These are phyloP conservation scores for Phytophthora fragariaefolia DNA, from an alignment of 352 stramenopile genomes.

Conservation along the genomic window DNA sequence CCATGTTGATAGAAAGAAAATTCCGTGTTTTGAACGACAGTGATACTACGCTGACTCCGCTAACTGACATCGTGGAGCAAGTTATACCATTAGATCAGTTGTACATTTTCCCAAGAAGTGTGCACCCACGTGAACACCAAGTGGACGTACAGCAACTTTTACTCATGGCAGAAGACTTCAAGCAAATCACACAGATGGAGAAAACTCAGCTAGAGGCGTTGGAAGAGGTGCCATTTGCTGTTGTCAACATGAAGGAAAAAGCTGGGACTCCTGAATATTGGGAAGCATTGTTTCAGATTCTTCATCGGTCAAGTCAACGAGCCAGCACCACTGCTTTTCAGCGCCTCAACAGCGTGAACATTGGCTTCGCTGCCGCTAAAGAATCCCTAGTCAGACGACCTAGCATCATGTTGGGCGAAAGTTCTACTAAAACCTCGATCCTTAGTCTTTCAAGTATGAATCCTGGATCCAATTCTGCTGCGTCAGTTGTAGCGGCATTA, in stretches of 20 bases:
- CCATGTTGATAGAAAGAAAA: constrained; percentile 14
- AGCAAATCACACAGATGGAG: constrained; percentile 44
- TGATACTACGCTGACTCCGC: neutral
- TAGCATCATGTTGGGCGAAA: constrained; percentile 1
- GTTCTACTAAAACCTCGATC: neutral
- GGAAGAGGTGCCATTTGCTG: constrained; percentile 44
- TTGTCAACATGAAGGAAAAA: constrained; percentile 49
- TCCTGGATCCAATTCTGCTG: neutral
- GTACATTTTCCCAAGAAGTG: constrained; percentile 21
- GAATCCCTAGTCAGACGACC: neutral
- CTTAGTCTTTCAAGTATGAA: neutral
- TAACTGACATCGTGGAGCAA: neutral
- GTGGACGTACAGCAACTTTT: constrained; percentile 23
- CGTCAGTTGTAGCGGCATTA: neutral
- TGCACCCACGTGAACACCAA: constrained; percentile 12
- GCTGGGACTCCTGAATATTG: constrained; percentile 26
- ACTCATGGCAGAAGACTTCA: constrained; percentile 38
- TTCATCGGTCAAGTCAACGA: constrained; percentile 38
- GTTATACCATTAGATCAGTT: constrained; percentile 12
- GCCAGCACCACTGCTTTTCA: constrained; percentile 35
- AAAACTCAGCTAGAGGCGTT: constrained; percentile 43
- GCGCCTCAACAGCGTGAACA: constrained; percentile 9
- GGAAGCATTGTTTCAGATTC: constrained; percentile 58
- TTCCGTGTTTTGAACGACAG: constrained; percentile 14
- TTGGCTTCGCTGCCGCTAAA: neutral